Evolutionary conservation across 129 eudicot genomes (phyloP), one percentile per base, ranked within the genome.

Genomic region (Helichrysum umbraculigerum): DNA sequence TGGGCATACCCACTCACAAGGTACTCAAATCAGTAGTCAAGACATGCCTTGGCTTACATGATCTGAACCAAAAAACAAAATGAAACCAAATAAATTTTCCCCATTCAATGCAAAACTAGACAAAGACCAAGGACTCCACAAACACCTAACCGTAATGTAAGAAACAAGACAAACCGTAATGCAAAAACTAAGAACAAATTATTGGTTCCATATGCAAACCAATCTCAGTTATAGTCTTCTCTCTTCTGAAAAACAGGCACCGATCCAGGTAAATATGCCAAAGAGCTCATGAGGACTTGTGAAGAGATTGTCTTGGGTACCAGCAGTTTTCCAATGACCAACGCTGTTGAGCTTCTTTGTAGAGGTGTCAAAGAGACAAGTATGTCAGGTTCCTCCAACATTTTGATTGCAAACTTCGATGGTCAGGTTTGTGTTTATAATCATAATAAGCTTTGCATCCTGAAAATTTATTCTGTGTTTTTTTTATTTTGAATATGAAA

Each of bases 361-460:
- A 81, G 61, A 83, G 82, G 91, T 79, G 90, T 87, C 75, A 76
- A 70, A 59, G 79, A 82, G 79, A 83, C 88, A 64, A 80, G 80
- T 44, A 85, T 80, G 78, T 82, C 93, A 60, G 98, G 98, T 61
- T 84, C 85, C 65, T 88, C 98, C 33, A 84, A 86, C 41, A 69
- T 87, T 84, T 82, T 93, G 84, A 74, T 91, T 77, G 97, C 96
- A 67, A 79, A 82, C 71, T 81, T 93, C 77, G 85, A 89, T 81
- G 92, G 90, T 11, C 88, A 87, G 97, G 98, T 93, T 77, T 66
- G 64, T 66, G 11, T 65, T 47, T 74, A 59, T 47, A 76, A 15
- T 35, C 29, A 52, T 78, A 12, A 57, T 47, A 72, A 54, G 32
- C 14, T 17, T 22, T 25, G 17, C 74, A 63, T 52, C 17, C 16